Conservation (phyloP, 495 filamentous ascomycete species). For the Neurospora sp. region DNA sequence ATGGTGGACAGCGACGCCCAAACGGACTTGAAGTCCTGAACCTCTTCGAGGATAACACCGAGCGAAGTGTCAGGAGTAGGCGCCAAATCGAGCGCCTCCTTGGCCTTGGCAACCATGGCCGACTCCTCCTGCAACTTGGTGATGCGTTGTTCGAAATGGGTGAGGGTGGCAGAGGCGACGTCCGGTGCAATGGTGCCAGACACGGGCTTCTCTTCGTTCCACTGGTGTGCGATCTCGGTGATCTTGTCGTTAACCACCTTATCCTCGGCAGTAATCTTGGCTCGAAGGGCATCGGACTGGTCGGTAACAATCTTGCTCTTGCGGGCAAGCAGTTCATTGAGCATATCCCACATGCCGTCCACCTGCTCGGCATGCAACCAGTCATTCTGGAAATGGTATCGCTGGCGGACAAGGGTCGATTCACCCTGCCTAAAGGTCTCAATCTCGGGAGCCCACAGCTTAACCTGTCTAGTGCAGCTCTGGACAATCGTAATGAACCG, state of each 20-base stretch:
- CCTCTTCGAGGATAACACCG: constrained; percentile 77
- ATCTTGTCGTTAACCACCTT: constrained; percentile 83
- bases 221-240: constrained; percentile 65
- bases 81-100: constrained; percentile 89
- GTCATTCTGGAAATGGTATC: constrained; percentile 84
- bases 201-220: constrained; percentile 94
- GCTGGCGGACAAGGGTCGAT: constrained; percentile 75
- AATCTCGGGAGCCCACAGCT: constrained; percentile 88
- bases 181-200: constrained; percentile 86
- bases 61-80: constrained; percentile 67
- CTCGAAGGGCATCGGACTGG: constrained; percentile 85
- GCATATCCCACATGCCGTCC: constrained; percentile 80
- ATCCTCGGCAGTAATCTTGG: constrained; percentile 95
- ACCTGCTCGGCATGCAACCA: constrained; percentile 94
- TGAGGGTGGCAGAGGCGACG: constrained; percentile 68
- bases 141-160: constrained; percentile 70
- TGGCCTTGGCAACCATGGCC: constrained; percentile 90
- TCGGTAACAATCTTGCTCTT: constrained; percentile 92
- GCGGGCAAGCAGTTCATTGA: constrained; percentile 78
- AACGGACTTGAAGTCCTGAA: constrained; percentile 97
- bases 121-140: constrained; percentile 74
- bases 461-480: constrained; percentile 84
- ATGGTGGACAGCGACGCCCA: constrained; percentile 92
- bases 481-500: constrained; percentile 98
- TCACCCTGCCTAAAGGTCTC: constrained; percentile 93